Percentiles rank a stretch among this genome's conserved stretches.
phyloP scores from a whole-genome alignment of 139 green algal species.

The Chlorella sp. region DNA sequence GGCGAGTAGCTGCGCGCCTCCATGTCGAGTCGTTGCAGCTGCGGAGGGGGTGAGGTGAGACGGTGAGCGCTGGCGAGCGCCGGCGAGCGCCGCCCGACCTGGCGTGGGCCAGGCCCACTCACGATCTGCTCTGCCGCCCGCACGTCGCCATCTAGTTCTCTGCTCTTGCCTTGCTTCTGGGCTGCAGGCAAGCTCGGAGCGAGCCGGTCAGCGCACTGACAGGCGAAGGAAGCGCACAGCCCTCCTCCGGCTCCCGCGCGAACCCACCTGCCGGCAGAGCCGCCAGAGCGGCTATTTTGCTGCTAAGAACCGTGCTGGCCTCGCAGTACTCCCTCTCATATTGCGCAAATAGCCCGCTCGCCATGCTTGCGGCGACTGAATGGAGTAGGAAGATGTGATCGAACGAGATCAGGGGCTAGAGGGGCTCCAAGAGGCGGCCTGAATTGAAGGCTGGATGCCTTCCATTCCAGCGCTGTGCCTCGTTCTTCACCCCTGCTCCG shows the following conservation, averaged over 20 bases:
- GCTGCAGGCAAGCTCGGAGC: conserved; percentile 54
- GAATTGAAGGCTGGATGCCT: conserved; percentile 1
- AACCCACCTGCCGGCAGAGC: conserved; percentile 59
- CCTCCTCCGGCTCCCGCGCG: no score
- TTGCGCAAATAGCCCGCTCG: conserved; percentile 63
- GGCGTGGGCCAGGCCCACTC: conserved; percentile 23
- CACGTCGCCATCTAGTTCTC: conserved; percentile 80
- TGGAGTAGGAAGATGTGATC: not conserved
- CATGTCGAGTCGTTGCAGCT: conserved; percentile 97
- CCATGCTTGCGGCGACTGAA: not conserved
- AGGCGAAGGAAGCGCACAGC: not conserved
- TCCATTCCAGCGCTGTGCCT: conserved; percentile 6
- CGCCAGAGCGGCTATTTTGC: conserved; percentile 57
- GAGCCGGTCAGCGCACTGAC: not conserved
- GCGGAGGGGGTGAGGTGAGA: not conserved
- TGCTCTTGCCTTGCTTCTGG: conserved; percentile 49
- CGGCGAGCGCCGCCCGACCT: not conserved
- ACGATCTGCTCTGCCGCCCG: conserved; percentile 84
- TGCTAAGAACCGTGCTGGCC: conserved; percentile 70
- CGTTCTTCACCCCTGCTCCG: not conserved
- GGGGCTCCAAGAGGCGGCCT: not conserved
- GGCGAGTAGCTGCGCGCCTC: conserved; percentile 84
- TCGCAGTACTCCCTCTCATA: conserved; percentile 88
- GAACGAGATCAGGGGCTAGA: not conserved
- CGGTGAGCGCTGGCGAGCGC: not conserved